These are phyloP conservation scores for Histomonas meleagridis DNA, from an alignment of 208 protist species.

Conservation along the genomic window DNA sequence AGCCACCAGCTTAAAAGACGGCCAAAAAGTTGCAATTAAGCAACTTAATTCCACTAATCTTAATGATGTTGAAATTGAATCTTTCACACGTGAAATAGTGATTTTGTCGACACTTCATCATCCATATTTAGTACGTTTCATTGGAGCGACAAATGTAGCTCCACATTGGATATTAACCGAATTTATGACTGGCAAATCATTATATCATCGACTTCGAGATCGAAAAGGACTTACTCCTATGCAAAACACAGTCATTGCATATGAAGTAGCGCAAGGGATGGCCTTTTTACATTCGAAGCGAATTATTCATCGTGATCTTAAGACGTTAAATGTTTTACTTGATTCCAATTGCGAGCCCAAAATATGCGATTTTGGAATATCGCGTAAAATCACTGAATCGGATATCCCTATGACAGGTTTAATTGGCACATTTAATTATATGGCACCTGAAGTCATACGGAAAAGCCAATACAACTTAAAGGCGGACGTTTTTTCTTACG, in stretches of 20 bases:
- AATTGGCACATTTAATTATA: neutral
- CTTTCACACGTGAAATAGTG: neutral
- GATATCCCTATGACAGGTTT: neutral
- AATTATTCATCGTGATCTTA: neutral
- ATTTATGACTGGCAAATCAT: neutral
- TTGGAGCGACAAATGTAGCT: neutral
- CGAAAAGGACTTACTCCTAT: neutral
- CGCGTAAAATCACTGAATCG: neutral
- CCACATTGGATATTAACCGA: neutral
- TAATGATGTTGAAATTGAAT: neutral
- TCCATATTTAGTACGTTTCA: neutral
- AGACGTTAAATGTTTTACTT: neutral
- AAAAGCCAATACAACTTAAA: neutral
- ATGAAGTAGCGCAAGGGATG: neutral
- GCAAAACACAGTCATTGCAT: neutral
- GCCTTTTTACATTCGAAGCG: neutral
- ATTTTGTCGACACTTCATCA: neutral
- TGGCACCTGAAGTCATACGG: constrained; percentile 12
- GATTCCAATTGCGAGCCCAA: neutral
- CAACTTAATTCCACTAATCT: neutral
- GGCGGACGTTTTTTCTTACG: neutral
- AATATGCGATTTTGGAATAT: constrained; percentile 4
- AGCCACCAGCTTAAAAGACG: neutral
- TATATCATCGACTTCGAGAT: neutral
- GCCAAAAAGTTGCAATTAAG: constrained; percentile 21